A percentile compares a stretch with the other conserved stretches of the same genome.
Conservation (phyloP, 1,139 yeast genomes). For the Candida smagusa region DNA sequence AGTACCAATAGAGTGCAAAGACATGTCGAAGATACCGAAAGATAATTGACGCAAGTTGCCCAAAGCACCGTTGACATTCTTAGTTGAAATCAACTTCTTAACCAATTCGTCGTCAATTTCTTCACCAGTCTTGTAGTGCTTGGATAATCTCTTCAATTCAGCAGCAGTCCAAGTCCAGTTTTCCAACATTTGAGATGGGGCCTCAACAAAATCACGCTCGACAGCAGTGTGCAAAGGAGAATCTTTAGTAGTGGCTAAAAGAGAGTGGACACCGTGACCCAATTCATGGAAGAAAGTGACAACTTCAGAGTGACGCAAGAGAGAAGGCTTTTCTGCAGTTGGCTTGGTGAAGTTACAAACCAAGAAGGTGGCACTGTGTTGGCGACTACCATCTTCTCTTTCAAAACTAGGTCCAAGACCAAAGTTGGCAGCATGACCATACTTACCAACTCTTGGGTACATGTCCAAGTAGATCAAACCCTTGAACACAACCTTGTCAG, state of each 20-base stretch:
- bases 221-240: constrained; percentile 70
- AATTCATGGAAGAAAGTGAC: constrained; percentile 86
- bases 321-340: constrained; percentile 64
- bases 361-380: constrained; percentile 69
- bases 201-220: constrained; percentile 84
- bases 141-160: constrained; percentile 56
- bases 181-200: constrained; percentile 87
- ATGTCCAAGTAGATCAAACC: constrained; percentile 81
- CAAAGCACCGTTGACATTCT: constrained; percentile 74
- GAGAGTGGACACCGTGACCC: constrained; percentile 85
- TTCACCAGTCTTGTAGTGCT: constrained; percentile 63
- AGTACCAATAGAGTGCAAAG: constrained; percentile 53
- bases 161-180: constrained; percentile 81
- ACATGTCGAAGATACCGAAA: constrained; percentile 75
- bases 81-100: constrained; percentile 58
- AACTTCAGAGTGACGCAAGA: constrained; percentile 75
- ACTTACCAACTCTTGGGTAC: constrained; percentile 84
- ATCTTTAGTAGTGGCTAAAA: constrained; percentile 63
- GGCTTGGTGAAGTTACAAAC: constrained; percentile 87
- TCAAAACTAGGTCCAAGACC: constrained; percentile 63
- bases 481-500: constrained; percentile 50
- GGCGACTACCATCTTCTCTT: constrained; percentile 46
- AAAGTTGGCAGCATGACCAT: constrained; percentile 85
- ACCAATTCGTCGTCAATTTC: constrained; percentile 57
- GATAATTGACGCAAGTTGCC: constrained; percentile 71